Conservation (phyloP, 352 stramenopile genomes). For the Poterioochromonas sp. region DNA sequence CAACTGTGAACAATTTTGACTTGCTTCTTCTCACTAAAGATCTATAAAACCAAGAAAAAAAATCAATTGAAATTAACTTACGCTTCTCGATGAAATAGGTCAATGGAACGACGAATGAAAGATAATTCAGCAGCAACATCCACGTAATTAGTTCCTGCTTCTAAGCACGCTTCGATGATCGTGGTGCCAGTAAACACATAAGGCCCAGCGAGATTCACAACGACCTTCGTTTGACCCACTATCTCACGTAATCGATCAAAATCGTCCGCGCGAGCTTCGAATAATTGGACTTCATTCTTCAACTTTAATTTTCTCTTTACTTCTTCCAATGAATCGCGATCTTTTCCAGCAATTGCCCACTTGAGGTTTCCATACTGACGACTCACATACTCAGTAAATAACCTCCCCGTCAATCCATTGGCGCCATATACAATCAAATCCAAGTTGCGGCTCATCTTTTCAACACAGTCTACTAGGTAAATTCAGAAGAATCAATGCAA, state of each 20-base stretch:
- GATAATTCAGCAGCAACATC: constrained; percentile 50
- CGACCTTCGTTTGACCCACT: constrained; percentile 43
- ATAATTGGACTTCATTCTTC: background rate
- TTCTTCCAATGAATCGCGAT: background rate
- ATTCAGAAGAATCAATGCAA: no score
- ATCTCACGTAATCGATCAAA: background rate
- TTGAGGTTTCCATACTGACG: background rate
- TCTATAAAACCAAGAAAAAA: background rate
- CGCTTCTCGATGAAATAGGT: constrained; percentile 33
- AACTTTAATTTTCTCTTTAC: background rate
- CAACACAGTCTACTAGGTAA: no score
- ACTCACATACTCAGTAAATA: constrained; percentile 7
- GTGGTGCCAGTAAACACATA: constrained; percentile 51
- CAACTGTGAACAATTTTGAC: constrained; percentile 35
- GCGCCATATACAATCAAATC: constrained; percentile 27
- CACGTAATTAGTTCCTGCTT: constrained; percentile 38
- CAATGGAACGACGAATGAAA: constrained; percentile 40
- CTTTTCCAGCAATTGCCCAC: background rate
- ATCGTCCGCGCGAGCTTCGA: background rate
- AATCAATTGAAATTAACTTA: background rate
- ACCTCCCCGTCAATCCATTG: background rate
- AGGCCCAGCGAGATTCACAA: constrained; percentile 54
- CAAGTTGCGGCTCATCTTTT: no score
- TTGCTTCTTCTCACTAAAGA: constrained; percentile 17
- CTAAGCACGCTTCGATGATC: constrained; percentile 51